Percentiles rank a stretch among this genome's conserved stretches.
Conservation (phyloP, 108 stramenopile genomes). For the Hondaea fermentalgiana region DNA sequence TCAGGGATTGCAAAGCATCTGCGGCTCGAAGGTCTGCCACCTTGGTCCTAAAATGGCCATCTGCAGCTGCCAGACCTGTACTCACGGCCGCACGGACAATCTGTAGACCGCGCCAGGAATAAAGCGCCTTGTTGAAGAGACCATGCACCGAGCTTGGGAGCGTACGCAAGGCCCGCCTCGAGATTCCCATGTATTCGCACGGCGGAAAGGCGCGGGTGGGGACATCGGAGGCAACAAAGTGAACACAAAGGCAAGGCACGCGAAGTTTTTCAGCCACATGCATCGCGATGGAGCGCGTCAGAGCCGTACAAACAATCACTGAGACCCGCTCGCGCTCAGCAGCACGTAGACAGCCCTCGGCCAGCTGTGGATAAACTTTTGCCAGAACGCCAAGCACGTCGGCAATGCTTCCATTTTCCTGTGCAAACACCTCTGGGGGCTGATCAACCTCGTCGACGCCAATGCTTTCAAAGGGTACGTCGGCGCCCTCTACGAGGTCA, state of each 20-base stretch:
- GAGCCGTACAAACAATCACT: neutral
- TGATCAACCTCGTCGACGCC: neutral
- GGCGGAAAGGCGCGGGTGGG: neutral
- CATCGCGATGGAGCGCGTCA: neutral
- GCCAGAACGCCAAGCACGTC: neutral
- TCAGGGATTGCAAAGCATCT: neutral
- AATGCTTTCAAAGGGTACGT: neutral
- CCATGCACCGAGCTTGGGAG: neutral
- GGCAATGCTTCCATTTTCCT: neutral
- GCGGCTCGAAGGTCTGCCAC: neutral
- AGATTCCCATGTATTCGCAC: neutral
- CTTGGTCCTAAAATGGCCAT: neutral
- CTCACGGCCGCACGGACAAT: neutral
- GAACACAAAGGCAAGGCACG: neutral
- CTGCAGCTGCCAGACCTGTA: neutral
- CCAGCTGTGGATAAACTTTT: neutral
- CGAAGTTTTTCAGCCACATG: neutral
- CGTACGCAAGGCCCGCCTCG: neutral
- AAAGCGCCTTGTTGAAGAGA: neutral
- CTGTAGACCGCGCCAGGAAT: neutral
- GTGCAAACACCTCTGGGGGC: neutral
- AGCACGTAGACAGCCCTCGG: neutral
- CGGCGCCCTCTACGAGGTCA: neutral
- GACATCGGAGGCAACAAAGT: constrained; percentile 9
- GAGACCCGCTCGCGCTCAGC: neutral